A percentile compares a stretch with the other conserved stretches of the same genome.
phyloP scores from a whole-genome alignment of 1,139 yeast species.

The Pneumocystis wakefieldiae region DNA sequence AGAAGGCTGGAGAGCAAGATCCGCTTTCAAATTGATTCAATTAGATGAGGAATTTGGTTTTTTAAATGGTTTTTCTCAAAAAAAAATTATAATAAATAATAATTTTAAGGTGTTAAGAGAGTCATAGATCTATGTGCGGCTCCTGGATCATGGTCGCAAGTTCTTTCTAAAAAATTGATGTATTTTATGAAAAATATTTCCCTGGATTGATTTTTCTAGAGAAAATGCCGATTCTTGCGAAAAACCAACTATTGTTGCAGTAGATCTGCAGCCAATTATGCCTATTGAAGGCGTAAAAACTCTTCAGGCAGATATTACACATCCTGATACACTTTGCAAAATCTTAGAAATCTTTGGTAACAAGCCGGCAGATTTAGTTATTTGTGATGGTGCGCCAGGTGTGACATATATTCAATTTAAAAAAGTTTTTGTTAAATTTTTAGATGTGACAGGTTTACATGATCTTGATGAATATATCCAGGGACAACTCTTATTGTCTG shows the following conservation, averaged over 20 bases:
- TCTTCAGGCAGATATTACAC: conserved; percentile 91
- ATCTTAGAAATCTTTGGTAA: conserved; percentile 77
- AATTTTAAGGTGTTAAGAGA: conserved; percentile 37
- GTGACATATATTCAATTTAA: background rate
- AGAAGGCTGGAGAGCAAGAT: conserved; percentile 93
- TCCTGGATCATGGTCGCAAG: conserved; percentile 98
- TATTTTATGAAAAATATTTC: conserved; percentile 21
- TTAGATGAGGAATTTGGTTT: conserved; percentile 77
- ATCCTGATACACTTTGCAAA: conserved; percentile 66
- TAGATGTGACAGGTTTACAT: conserved; percentile 94
- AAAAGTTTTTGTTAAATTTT: conserved; percentile 56
- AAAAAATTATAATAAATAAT: background rate
- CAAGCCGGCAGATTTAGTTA: conserved; percentile 73
- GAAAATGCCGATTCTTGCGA: conserved; percentile 12
- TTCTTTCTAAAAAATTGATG: conserved; percentile 56
- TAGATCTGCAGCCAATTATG: conserved; percentile 92
- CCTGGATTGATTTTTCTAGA: conserved; percentile 11
- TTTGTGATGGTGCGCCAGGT: conserved; percentile 34
- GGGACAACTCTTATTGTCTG: conserved; percentile 81
- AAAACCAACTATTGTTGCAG: conserved; percentile 70
- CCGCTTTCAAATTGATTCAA: conserved; percentile 85
- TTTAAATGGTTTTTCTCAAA: conserved; percentile 28
- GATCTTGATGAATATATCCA: conserved; percentile 94
- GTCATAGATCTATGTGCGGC: conserved; percentile 98
- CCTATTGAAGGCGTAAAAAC: conserved; percentile 81